A percentile compares a stretch with the other conserved stretches of the same genome.
Evolutionary conservation across 164 flowering plant species (phyloP).

Genomic region (grape (Vitis vinifera)): ASM3070453v1 NC_081812.1:21924501-21925000

Average conservation of each 20-base stretch:
- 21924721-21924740: constrained; percentile 86
- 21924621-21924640: constrained; percentile 87
- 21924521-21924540: constrained; percentile 58
- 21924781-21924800: background rate
- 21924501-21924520: constrained; percentile 35
- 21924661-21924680: constrained; percentile 40
- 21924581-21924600: constrained; percentile 84
- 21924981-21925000: too few relatives aligned
- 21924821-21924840: too few relatives aligned
- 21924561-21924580: constrained; percentile 73
- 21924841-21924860: too few relatives aligned
- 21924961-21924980: too few relatives aligned
- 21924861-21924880: too few relatives aligned
- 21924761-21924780: background rate
- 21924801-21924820: too few relatives aligned
- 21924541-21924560: constrained; percentile 73
- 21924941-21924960: too few relatives aligned
- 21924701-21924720: constrained; percentile 87
- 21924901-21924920: too few relatives aligned
- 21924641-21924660: constrained; percentile 76
- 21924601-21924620: constrained; percentile 89
- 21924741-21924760: constrained; percentile 77
- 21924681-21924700: constrained; percentile 63
- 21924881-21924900: too few relatives aligned
- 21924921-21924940: too few relatives aligned